Conservation (phyloP, 2,329 filamentous ascomycete species). For the Fusarium sp. region DNA sequence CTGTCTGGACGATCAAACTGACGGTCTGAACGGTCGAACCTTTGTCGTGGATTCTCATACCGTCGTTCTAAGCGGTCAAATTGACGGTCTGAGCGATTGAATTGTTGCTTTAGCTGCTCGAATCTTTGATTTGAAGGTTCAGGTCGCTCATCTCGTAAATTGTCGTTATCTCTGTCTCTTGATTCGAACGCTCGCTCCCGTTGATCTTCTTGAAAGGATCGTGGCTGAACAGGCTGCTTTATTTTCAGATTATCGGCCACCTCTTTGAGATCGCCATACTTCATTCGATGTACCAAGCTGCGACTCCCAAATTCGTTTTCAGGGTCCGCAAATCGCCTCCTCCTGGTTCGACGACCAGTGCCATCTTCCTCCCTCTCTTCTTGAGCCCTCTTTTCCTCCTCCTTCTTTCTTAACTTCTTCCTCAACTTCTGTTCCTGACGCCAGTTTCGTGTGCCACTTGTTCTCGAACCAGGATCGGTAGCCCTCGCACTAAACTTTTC, state of each 20-base stretch:
- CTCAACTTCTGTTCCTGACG: slow-evolving; percentile 58
- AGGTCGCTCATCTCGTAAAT: neutral
- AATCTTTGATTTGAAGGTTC: neutral
- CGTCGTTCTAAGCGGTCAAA: neutral
- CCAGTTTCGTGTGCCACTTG: slow-evolving; percentile 40
- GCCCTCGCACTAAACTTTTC: slow-evolving; percentile 45
- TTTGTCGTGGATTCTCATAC: slow-evolving; percentile 1
- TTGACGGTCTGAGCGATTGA: neutral
- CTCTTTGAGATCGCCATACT: slow-evolving; percentile 55
- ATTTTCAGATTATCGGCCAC: slow-evolving; percentile 41
- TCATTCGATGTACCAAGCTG: slow-evolving; percentile 66
- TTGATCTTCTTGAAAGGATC: slow-evolving; percentile 32
- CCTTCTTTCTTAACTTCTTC: slow-evolving; percentile 62
- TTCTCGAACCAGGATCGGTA: slow-evolving; percentile 24
- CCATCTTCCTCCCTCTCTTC: slow-evolving; percentile 50
- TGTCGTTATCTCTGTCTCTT: neutral
- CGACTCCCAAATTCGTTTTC: slow-evolving; percentile 62
- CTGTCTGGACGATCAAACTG: slow-evolving; percentile 3
- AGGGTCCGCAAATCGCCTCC: slow-evolving; percentile 64
- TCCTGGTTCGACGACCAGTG: slow-evolving; percentile 56
- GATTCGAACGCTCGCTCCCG: slow-evolving; percentile 12
- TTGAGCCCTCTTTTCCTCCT: slow-evolving; percentile 51
- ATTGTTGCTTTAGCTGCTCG: neutral
- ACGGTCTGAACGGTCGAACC: neutral
- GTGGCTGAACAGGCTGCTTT: slow-evolving; percentile 43